Base-by-base conservation (phyloP, 2,329 filamentous ascomycete genomes). In the Volutella citrinella region DNA sequence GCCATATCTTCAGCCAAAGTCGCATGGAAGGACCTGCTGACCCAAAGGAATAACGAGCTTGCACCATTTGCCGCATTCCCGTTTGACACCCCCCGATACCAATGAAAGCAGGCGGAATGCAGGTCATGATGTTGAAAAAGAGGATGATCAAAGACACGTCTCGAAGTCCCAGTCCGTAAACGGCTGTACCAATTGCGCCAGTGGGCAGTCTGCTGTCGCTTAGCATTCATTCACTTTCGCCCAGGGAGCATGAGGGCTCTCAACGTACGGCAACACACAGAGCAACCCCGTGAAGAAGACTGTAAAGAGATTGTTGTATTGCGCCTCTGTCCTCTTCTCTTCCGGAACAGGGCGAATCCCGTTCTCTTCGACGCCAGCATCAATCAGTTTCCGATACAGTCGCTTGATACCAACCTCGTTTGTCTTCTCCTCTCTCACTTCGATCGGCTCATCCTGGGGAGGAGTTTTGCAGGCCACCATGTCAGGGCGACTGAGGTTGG, bases 31-130 rank as follows among this genome's bases (percentile, higher is more conserved):
- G 11, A 14, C 10, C 17, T 19, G 24, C 47, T 19, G 26, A 73
- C 64, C 74, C 75, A 48, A 78, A 81, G 1, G 71, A 70, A 54
- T 78, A 81, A 19, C 77, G 65, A n/a, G 77, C 74, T 45, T 78
- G 74, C 6, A 80, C 68, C 51, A 79, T 69, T 51, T 80, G 76
- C 13, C 77, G 64, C 61, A 80, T 65, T 11, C 76, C 77, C 4
- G 75, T 80, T 37, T 68, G 65, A 12, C 73, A 70, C 1, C 75
- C 75, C 10, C 70, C 67, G 2, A 74, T 70, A 5, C 70, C 70
- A 46, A 80, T 63, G 44, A 73, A 76, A 0, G 75, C 75, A 3
- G 75, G 70, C 1, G 74, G 72, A 6, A 74, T 54, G 8, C 66
- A 69, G n/a, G 69, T 74, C 12, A 78, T 42, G 15, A 78, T 46